Conservation (phyloP, 2,329 filamentous ascomycete genomes). For the Pestalotiopsis sp. region DNA sequence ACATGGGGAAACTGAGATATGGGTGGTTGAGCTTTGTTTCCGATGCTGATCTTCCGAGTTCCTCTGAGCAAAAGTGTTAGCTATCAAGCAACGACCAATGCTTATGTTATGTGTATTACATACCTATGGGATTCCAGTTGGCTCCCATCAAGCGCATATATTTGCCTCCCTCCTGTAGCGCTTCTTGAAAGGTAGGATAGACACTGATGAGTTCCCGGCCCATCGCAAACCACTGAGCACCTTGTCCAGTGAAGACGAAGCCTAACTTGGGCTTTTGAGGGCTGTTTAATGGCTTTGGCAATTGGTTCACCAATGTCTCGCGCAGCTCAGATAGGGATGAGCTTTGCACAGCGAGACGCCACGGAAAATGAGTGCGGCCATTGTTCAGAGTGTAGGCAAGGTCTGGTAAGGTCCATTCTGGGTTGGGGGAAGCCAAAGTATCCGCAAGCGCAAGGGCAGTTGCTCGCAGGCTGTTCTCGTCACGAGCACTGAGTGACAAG, state of each 20-base stretch:
- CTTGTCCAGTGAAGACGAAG: constrained; percentile 29
- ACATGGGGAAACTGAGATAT: constrained; percentile 11
- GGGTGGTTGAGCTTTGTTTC: constrained; percentile 10
- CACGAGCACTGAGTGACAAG: constrained; percentile 1
- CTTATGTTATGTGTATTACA: not conserved
- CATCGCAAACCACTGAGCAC: constrained; percentile 31
- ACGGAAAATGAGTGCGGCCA: constrained; percentile 2
- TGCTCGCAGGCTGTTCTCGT: constrained; percentile 3
- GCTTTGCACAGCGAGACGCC: not conserved
- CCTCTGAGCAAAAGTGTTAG: constrained; percentile 3
- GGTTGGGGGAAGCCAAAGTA: not conserved
- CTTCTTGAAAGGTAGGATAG: constrained; percentile 10
- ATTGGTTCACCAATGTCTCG: not conserved
- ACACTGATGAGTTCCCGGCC: constrained; percentile 17
- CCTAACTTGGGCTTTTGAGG: constrained; percentile 15
- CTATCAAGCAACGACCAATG: not conserved
- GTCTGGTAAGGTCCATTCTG: not conserved
- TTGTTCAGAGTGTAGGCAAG: constrained; percentile 11
- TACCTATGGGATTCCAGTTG: constrained; percentile 9
- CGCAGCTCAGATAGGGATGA: not conserved
- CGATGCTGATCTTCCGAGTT: not conserved
- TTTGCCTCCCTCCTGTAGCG: not conserved
- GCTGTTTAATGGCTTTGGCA: not conserved
- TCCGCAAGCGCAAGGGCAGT: not conserved
- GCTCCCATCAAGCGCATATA: constrained; percentile 2